Conservation (phyloP, 768 basidiomycete species). For the Tricholoma matsutake region DNA sequence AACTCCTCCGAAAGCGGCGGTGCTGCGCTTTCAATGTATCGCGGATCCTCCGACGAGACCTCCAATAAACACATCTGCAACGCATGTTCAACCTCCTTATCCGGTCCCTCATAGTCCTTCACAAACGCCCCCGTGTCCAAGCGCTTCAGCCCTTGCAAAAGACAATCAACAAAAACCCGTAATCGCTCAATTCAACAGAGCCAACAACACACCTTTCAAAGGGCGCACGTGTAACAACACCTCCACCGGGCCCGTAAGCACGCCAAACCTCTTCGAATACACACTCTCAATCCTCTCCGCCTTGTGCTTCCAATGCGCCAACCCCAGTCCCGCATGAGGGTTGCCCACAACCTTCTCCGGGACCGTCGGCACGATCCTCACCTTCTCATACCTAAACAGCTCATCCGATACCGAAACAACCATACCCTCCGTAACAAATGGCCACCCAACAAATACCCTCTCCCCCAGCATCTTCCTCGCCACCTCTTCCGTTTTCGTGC, state of each 20-base stretch:
- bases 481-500: conserved; percentile 64
- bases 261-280: conserved; percentile 89
- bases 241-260: conserved; percentile 79
- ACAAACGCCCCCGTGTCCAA: conserved; percentile 87
- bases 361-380: conserved; percentile 47
- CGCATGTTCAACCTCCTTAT: conserved; percentile 84
- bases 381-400: conserved; percentile 81
- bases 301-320: conserved; percentile 76
- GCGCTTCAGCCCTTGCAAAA: conserved; percentile 72
- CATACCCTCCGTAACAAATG: conserved; percentile 89
- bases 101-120: conserved; percentile 86
- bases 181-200: not conserved
- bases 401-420: conserved; percentile 87
- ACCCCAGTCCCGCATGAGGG: conserved; percentile 67
- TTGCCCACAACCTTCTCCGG: conserved; percentile 59
- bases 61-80: conserved; percentile 81
- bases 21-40: conserved; percentile 76
- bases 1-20: conserved; percentile 86
- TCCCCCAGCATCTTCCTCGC: conserved; percentile 74
- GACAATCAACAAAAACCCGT: not conserved
- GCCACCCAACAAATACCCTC: conserved; percentile 84
- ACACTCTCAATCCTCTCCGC: conserved; percentile 77
- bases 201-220: conserved; percentile 65
- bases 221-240: conserved; percentile 86
- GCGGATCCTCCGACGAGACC: conserved; percentile 86